Evolutionary conservation across 2,329 filamentous ascomycete genomes (phyloP), one percentile per base, ranked within the genome.

Genomic region (Conoideocrella luteorostrata): DNA sequence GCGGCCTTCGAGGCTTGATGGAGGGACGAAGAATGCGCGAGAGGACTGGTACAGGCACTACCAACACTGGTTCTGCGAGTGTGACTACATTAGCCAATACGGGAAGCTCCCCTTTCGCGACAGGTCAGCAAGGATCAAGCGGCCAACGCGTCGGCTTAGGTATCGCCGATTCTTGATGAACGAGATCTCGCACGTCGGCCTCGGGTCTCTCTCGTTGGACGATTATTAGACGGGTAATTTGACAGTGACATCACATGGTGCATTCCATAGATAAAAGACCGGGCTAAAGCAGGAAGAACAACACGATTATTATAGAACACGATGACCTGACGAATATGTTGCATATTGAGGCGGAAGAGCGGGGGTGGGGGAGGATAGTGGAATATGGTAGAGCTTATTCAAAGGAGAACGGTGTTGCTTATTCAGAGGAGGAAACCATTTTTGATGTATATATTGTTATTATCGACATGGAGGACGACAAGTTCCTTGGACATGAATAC

Each of bases 1-100:
- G 93, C 43, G 93, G 93, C 0, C 64, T 98, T 28, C 75, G 91
- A 47, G 93, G 93, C 0, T 64, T 98, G 52, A 97, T 98, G 93
- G 93, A 97, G 64, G 91, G 91, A 4, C 73, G 91, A 35, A 75
- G 91, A 47, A 82, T 96, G 71, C 74, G 90, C 35, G 88, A 95
- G 62, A 72, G 88, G 50, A 74, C 71, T 3, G 74, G 73, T 9
- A 75, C 71, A 51, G 64, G 42, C 55, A 56, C n/a, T n/a, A n/a
- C n/a, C n/a, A n/a, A n/a, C n/a, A n/a, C n/a, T n/a, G n/a, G n/a
- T n/a, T n/a, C n/a, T n/a, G n/a, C n/a, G n/a, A n/a, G 20, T 53
- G 56, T 15, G 50, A 52, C 46, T 43, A 55, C 38, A 20, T 36
- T 56, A 42, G 44, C 45, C 18, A 51, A 49, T 20, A 48, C 53